Evolutionary conservation across 2,329 filamentous ascomycete species (phyloP).

Genomic region (Exserohilum turcica): DNA sequence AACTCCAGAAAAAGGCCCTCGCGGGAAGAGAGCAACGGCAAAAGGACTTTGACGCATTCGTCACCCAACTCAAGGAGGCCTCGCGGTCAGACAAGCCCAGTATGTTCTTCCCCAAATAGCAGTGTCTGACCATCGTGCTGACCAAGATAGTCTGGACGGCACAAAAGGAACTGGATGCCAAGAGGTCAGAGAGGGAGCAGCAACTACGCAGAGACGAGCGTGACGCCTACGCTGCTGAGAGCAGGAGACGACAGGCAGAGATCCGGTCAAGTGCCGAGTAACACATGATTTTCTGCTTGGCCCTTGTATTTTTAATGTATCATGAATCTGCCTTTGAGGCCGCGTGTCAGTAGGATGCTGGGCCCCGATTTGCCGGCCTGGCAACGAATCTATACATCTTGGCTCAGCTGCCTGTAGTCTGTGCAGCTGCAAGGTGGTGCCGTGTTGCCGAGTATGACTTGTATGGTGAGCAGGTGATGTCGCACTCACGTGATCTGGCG

Average conservation of each 20-base stretch:
- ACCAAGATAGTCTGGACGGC: constrained; percentile 42
- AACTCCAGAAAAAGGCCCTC: constrained; percentile 86
- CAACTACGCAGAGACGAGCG: constrained; percentile 39
- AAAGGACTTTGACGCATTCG: constrained; percentile 89
- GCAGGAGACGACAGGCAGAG: constrained; percentile 41
- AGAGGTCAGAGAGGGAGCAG: constrained; percentile 32
- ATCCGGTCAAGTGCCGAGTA: constrained; percentile 40
- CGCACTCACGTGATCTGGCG: constrained; percentile 35
- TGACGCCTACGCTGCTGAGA: constrained; percentile 39
- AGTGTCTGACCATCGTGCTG: constrained; percentile 9
- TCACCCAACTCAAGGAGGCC: constrained; percentile 81
- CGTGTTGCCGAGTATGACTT: neutral
- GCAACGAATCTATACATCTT: neutral
- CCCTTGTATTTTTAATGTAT: constrained; percentile 26
- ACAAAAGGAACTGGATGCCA: constrained; percentile 42
- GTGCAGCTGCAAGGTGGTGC: neutral
- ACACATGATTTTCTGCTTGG: constrained; percentile 12
- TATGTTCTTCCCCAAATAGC: constrained; percentile 53
- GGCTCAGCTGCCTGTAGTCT: neutral
- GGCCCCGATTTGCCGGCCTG: too few relatives aligned
- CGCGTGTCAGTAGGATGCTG: neutral
- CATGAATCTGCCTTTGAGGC: constrained; percentile 23
- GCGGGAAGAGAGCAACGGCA: constrained; percentile 76
- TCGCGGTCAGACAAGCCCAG: constrained; percentile 91
- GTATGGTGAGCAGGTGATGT: neutral